These are phyloP conservation scores for Candida quercuum DNA, from an alignment of 805 yeast genomes.

Conservation along the genomic window DNA sequence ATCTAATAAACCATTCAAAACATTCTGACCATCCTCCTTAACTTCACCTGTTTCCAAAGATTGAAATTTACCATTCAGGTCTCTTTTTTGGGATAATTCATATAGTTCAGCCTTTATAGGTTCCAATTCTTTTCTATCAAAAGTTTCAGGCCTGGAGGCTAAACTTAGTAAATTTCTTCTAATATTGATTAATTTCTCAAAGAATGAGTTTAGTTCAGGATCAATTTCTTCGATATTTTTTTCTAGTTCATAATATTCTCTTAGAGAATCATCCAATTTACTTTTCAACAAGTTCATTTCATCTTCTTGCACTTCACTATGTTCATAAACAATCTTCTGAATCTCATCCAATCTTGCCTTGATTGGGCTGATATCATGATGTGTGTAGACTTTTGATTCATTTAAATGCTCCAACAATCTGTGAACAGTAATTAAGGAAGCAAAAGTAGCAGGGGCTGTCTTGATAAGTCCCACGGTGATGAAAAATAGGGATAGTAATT, in stretches of 20 bases:
- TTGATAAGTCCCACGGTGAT: conserved; percentile 88
- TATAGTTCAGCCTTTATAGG: conserved; percentile 33
- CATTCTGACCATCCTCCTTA: conserved; percentile 36
- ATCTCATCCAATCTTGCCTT: conserved; percentile 69
- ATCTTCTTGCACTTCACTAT: conserved; percentile 33
- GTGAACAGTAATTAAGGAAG: conserved; percentile 81
- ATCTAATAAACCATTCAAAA: conserved; percentile 71
- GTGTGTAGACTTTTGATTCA: conserved; percentile 78
- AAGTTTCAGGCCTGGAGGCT: conserved; percentile 35
- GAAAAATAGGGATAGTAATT: conserved; percentile 77
- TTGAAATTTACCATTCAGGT: conserved; percentile 49
- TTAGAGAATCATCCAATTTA: conserved; percentile 60
- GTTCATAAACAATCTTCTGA: conserved; percentile 43
- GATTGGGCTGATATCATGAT: conserved; percentile 78
- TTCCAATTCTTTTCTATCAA: conserved; percentile 26
- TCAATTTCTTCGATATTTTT: conserved; percentile 49
- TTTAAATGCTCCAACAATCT: conserved; percentile 76
- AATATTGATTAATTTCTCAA: conserved; percentile 56
- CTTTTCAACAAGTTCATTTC: conserved; percentile 56
- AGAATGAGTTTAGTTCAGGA: conserved; percentile 41
- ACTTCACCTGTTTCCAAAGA: conserved; percentile 29
- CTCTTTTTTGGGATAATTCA: conserved; percentile 44
- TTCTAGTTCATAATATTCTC: conserved; percentile 52
- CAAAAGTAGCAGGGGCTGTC: conserved; percentile 91
- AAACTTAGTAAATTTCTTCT: conserved; percentile 57